Conservation (phyloP, 257 asterid species). For the Ligustrum vulgare region DNA sequence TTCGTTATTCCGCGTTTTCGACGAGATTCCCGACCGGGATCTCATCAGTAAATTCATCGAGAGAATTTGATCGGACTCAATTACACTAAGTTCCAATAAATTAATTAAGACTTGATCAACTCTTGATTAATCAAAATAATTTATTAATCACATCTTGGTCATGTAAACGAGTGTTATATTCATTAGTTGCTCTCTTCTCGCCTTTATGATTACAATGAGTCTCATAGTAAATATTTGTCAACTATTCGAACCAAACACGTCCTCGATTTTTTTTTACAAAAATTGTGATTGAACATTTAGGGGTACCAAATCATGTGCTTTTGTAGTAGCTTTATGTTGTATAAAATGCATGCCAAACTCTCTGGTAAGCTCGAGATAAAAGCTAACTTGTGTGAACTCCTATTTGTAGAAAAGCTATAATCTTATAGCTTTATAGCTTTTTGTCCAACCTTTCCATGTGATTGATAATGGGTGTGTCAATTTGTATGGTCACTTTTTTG, state of each 20-base stretch:
- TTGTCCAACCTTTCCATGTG: slow-evolving; percentile 21
- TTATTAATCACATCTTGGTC: too few species aligned
- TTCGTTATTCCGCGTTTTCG: too few species aligned
- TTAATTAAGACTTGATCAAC: too few species aligned
- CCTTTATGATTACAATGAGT: neutral
- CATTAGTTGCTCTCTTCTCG: neutral
- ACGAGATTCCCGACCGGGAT: too few species aligned
- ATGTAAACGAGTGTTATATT: too few species aligned
- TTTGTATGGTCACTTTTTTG: slow-evolving; percentile 3
- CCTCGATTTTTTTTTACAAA: neutral
- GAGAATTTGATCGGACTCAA: too few species aligned
- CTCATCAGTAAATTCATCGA: too few species aligned
- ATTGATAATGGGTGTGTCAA: slow-evolving; percentile 13
- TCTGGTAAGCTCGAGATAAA: neutral
- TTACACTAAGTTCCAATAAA: too few species aligned
- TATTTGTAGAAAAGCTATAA: slow-evolving; percentile 8
- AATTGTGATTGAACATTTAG: neutral
- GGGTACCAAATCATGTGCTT: neutral
- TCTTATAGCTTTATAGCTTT: neutral
- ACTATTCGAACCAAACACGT: neutral
- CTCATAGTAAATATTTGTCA: neutral
- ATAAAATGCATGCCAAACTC: slow-evolving; percentile 6
- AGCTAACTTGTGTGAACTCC: neutral
- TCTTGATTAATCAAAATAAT: too few species aligned
- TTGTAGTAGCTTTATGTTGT: neutral